Conservation (phyloP, 441 rosid species). For the Corymbia citriodora region DNA sequence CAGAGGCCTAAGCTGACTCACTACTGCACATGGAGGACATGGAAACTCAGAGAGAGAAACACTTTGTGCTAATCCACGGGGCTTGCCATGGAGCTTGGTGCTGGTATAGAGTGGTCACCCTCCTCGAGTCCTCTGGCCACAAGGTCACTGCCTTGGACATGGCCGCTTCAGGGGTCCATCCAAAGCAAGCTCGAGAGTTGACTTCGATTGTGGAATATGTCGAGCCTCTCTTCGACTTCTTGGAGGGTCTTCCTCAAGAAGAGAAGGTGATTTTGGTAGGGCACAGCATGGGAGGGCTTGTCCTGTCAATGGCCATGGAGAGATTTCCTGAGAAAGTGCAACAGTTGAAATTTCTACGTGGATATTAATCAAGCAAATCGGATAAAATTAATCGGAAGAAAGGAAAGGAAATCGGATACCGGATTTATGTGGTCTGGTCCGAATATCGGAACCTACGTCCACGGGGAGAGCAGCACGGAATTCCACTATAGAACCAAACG, state of each 20-base stretch:
- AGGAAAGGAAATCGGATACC: too few relatives aligned
- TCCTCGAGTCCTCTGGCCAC: neutral
- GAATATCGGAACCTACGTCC: too few relatives aligned
- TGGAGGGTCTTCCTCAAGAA: slow-evolving; percentile 14
- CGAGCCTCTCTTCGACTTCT: slow-evolving; percentile 27
- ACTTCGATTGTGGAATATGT: slow-evolving; percentile 10
- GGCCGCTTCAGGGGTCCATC: neutral
- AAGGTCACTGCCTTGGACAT: neutral
- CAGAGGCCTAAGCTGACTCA: neutral
- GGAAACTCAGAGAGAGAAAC: neutral
- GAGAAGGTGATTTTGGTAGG: slow-evolving; percentile 33
- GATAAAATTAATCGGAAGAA: too few relatives aligned
- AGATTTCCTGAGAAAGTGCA: slow-evolving; percentile 30
- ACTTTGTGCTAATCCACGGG: neutral
- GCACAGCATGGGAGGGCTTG: slow-evolving; percentile 23
- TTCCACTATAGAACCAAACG: too few relatives aligned
- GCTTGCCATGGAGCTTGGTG: neutral
- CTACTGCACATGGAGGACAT: neutral
- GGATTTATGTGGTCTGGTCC: too few relatives aligned
- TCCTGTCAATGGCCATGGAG: slow-evolving; percentile 34
- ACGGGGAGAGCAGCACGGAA: too few relatives aligned
- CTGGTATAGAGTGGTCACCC: neutral
- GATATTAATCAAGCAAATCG: too few relatives aligned
- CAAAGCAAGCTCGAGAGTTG: slow-evolving; percentile 11
- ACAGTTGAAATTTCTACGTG: too few relatives aligned